These are phyloP conservation scores for Comarum palustre DNA, from an alignment of 306 rosid species.

Conservation along the genomic window DNA sequence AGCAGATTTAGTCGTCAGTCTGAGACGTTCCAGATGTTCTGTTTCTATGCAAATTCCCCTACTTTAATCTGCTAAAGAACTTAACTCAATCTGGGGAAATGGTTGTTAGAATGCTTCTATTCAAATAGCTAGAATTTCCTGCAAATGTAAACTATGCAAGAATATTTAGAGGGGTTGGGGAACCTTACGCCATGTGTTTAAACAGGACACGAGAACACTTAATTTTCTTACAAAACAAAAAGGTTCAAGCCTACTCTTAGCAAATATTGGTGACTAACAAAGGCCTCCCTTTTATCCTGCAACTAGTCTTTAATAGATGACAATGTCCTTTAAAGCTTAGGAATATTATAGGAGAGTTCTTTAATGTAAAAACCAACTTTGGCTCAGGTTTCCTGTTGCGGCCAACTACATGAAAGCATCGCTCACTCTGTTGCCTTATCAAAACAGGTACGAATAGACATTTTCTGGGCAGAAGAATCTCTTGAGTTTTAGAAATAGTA, in stretches of 20 bases:
- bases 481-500: neutral
- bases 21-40: neutral
- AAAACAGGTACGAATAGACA: neutral
- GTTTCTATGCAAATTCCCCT: neutral
- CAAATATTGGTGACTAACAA: conserved; percentile 1
- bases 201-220: conserved; percentile 6
- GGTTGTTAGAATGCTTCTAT: neutral
- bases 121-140: neutral
- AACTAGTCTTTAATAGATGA: neutral
- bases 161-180: neutral
- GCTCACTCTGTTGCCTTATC: conserved; percentile 12
- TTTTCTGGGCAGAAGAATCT: neutral
- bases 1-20: neutral
- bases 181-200: neutral
- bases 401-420: neutral
- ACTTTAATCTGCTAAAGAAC: neutral
- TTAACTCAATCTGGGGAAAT: neutral
- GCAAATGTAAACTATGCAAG: neutral
- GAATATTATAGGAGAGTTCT: conserved; percentile 6
- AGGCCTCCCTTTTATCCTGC: conserved; percentile 1
- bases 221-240: neutral
- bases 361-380: conserved; percentile 1
- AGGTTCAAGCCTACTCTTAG: neutral
- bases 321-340: neutral
- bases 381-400: neutral